phyloP scores from a whole-genome alignment of 108 stramenopile species.

The Tribonema minus region DNA sequence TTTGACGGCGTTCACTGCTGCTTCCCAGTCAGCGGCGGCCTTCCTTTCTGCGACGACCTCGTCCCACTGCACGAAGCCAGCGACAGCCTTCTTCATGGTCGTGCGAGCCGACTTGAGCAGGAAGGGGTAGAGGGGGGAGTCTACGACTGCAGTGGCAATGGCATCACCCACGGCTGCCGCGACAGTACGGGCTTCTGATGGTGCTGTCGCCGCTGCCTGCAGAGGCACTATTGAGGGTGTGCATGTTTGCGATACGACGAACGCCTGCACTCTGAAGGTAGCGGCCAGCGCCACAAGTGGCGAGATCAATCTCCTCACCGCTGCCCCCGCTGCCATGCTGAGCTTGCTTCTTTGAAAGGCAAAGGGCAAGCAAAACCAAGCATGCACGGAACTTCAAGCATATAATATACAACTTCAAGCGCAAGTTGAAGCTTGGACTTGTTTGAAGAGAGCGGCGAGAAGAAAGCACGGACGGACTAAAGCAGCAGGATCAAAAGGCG shows the following conservation, averaged over 20 bases:
- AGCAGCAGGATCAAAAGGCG: no score
- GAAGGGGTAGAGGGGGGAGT: conserved; percentile 18
- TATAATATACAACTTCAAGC: no score
- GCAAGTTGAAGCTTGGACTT: no score
- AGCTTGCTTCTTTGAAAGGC: no score
- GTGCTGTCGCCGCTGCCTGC: neutral
- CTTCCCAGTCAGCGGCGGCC: conserved; percentile 29
- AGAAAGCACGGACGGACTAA: no score
- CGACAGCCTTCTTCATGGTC: conserved; percentile 34
- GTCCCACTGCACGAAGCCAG: conserved; percentile 31
- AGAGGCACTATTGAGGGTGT: neutral
- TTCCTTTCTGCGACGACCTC: conserved; percentile 1
- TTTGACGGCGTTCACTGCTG: neutral
- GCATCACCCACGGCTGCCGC: conserved; percentile 11
- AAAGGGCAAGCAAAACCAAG: no score
- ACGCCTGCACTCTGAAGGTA: neutral
- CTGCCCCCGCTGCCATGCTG: no score
- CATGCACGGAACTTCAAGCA: no score
- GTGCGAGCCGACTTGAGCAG: conserved; percentile 3
- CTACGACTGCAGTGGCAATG: conserved; percentile 27
- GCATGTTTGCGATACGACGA: neutral
- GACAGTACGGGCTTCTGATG: neutral
- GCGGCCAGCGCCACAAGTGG: neutral
- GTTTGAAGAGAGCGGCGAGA: no score
- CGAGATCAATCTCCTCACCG: no score